Base-by-base conservation (phyloP, 148 eudicot genomes). In the Limonium bicolor region DNA sequence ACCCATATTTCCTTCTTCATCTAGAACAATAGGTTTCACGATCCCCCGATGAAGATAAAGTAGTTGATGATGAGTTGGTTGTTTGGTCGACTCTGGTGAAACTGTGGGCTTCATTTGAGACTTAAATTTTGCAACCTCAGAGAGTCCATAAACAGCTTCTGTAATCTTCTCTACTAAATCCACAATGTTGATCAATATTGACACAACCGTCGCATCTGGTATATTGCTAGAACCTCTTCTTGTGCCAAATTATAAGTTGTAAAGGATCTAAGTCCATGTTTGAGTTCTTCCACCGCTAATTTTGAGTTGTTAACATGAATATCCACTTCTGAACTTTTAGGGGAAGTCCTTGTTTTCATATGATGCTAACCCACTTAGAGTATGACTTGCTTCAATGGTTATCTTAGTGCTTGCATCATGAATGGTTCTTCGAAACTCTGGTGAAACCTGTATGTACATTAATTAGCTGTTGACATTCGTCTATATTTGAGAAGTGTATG, bases 321-420 rank as follows among this genome's bases (percentile, higher is more conserved):
- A 19, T 25, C 59, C 0, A 36, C 52, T 41, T 41, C 46, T 18
- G 37, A n/a, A n/a, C n/a, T 28, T 6, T 60, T 59, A 17, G 80
- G 72, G 5, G 46, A 39, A 17, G 58, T 41, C 69, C 63, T 62
- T 2, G 57, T 55, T 43, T 58, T 39, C 5, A 83, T 83, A 44
- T 14, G 54, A 38, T 13, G 87, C 60, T 25, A 78, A 33, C 38
- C 48, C 76, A 36, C 41, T 62, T 20, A 83, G 36, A 3, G 77
- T 68, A 40, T 73, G 72, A 37, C 75, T 72, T 3, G 78, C 57
- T 61, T 78, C 76, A 9, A 31, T 17, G 63, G 76, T 67, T 62
- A 78, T 65, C 27, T 33, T 67, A 2, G 25, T 58, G 68, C 78
- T 78, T 20, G 78, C 47, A 20, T 59, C 63, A 52, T 59, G 55